These are phyloP conservation scores for Thymus quinquecostatus DNA, from an alignment of 257 asterid genomes.

Conservation along the genomic window DNA sequence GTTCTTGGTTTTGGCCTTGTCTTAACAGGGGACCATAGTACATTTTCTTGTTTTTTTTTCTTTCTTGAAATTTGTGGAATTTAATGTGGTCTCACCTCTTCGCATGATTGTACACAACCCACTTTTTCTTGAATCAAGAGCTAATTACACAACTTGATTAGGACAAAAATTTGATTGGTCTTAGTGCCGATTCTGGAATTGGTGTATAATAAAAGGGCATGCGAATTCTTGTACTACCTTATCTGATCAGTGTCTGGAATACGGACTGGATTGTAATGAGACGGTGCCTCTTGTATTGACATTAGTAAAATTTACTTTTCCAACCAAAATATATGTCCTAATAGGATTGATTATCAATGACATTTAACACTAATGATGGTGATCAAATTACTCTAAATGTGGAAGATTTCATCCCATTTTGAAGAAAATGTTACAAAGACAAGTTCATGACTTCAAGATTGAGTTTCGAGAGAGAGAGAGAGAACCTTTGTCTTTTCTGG, in stretches of 20 bases:
- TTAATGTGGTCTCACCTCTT: constrained; percentile 25
- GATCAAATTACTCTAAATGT: neutral
- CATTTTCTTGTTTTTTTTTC: neutral
- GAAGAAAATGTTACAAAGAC: neutral
- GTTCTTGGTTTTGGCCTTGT: constrained; percentile 30
- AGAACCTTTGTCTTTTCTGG: constrained; percentile 70
- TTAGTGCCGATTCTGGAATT: too few species aligned
- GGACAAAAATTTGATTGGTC: neutral
- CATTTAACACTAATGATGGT: constrained; percentile 12
- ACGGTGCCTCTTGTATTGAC: too few species aligned
- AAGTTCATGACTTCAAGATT: neutral
- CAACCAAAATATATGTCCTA: constrained; percentile 2
- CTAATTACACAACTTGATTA: neutral
- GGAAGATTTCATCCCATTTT: constrained; percentile 7
- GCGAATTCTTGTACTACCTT: too few species aligned
- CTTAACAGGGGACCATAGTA: constrained; percentile 45
- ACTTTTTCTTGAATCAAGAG: neutral
- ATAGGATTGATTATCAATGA: neutral
- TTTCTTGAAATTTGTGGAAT: constrained; percentile 5
- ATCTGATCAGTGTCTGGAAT: too few species aligned
- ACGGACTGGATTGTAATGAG: too few species aligned
- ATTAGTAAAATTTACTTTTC: too few species aligned
- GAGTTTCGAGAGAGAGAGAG: neutral
- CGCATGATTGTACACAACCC: neutral
- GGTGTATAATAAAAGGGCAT: too few species aligned